Base-by-base conservation (phyloP, 805 yeast species). In the Candida verbasci region DNA sequence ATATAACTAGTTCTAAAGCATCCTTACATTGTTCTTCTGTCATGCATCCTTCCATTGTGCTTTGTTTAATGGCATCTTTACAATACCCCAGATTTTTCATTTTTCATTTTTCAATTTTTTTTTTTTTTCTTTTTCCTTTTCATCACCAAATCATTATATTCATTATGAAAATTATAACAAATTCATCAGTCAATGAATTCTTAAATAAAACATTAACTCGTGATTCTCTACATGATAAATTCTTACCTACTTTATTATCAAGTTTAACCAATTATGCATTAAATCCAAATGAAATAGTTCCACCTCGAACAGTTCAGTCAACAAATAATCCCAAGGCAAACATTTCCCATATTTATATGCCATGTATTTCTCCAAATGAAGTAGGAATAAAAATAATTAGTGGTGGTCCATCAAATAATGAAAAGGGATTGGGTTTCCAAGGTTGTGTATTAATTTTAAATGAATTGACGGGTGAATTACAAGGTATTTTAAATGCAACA, bases 361-460 rank as follows among this genome's bases (percentile, higher is more conserved):
- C 84, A 3, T 73, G 82, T n/a, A 64, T 74, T 3, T 76, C 77
- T 11, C 65, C 70, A 4, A 47, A 56, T 20, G 55, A 56, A 25
- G 78, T 73, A 10, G 86, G 86, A 8, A 60, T 80, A 47, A 80
- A 80, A 56, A 72, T 80, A 0, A 53, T 80, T 15, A 73, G 77
- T 14, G 81, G 79, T 0, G 78, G 83, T 0, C 60, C 62, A 2
- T 34, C 55, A 4, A 60, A 61, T 34, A 46, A 46, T 37, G 34
- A 39, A 24, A 49, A 46, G 15, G 59, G 58, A 2, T 55, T 68
- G 22, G 86, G 86, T 0, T 78, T 80, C 47, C 74, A 69, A 20
- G 87, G 86, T 1, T 60, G 73, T 5, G 70, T 80, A 2, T 51
- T 72, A 18, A 61, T 80, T 9, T 44, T 79, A 17, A 73, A 78